Evolutionary conservation across 2,329 filamentous ascomycete species (phyloP), one percentile per base, ranked within the genome.

Genomic region (Colletotrichum sp.): DNA sequence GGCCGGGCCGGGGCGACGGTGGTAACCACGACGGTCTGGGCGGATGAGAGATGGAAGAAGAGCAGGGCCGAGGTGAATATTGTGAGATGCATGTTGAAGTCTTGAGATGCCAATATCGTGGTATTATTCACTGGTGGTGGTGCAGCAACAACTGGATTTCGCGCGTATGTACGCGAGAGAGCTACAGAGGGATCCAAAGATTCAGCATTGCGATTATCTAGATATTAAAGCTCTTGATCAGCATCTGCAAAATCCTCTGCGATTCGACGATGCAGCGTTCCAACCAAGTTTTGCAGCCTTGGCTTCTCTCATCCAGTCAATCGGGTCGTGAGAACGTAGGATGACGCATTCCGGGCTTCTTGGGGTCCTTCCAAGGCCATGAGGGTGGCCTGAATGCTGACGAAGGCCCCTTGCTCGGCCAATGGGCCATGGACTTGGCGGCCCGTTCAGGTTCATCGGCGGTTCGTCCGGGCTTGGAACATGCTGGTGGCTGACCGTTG

Each of bases 1-100:
- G 82, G 81, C 65, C 80, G 75, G 1, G 80, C 39, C 2, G 81
- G 78, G 8, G 72, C 69, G 8, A 75, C 66, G 18, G 82, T 83
- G 18, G 78, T 75, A 8, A 77, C 77, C 8, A 80, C 72, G 22
- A 78, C 30, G 30, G 71, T 60, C 5, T 75, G 71, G 7, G 71
- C 65, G 22, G 48, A 32, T 15, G 39, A 7, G 10, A 55, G 16
- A 7, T n/a, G 22, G 24, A 32, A 28, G 26, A 71, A 5, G 60
- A 44, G 6, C 60, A 75, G 28, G 3, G 48, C 18, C 9, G 62
- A 26, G 4, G 12, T 2, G n/a, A 32, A 8, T 22, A 18, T 24
- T n/a, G 18, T 22, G 34, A 60, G 44, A 48, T 59, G 24, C 73
- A 73, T 75, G 5, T 7, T 12, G 32, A 18, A 9, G 18, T 13